Evolutionary conservation across 192 early-diverging fungal species (phyloP).

Genomic region (Hyaloraphidium curvatum): DNA sequence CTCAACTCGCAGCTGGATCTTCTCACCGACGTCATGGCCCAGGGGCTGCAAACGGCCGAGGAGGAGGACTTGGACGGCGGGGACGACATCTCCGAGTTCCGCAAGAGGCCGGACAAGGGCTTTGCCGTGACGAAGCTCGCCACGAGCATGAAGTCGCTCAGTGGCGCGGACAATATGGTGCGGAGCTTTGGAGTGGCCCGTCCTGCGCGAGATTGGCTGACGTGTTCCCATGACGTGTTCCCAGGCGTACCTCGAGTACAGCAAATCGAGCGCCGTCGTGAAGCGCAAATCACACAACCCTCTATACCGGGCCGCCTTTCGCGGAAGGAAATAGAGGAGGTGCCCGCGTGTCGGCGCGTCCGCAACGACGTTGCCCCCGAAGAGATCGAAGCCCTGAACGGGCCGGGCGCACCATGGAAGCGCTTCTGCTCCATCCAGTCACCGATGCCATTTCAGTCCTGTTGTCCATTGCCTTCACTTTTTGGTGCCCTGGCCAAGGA

Average conservation of each 20-base stretch:
- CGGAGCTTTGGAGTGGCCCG: not conserved
- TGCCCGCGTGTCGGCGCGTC: too few species aligned
- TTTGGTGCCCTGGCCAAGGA: too few species aligned
- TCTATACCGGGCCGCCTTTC: too few species aligned
- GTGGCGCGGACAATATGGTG: constrained; percentile 2
- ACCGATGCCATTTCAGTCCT: too few species aligned
- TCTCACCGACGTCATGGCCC: constrained; percentile 52
- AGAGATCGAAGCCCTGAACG: too few species aligned
- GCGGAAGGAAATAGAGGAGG: too few species aligned
- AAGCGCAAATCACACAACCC: too few species aligned
- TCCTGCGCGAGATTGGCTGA: too few species aligned
- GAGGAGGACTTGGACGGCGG: not conserved
- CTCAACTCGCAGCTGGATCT: constrained; percentile 60
- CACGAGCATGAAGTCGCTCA: not conserved
- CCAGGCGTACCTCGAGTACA: constrained; percentile 1
- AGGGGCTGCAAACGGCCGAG: not conserved
- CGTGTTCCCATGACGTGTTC: not conserved
- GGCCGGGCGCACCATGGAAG: too few species aligned
- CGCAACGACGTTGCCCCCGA: too few species aligned
- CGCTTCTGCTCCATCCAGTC: too few species aligned
- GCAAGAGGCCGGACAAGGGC: not conserved
- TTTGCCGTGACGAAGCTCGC: not conserved
- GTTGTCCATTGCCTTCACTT: too few species aligned
- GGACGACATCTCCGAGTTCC: not conserved
- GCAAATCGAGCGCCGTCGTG: not conserved